phyloP scores from a whole-genome alignment of 768 basidiomycete species.

The Chalciporus piperatus region DNA sequence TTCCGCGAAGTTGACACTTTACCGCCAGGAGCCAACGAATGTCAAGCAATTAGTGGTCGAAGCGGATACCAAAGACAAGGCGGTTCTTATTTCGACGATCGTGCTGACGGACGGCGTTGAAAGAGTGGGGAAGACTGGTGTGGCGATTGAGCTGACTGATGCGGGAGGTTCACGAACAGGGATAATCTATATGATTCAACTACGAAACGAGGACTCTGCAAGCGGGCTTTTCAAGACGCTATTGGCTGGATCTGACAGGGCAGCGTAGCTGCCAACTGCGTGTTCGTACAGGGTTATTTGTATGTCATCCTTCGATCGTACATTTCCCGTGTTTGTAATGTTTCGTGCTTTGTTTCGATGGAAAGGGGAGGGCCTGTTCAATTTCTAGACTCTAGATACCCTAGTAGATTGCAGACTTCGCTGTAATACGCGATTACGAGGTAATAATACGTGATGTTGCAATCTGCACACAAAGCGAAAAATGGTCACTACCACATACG shows the following conservation, averaged over 20 bases:
- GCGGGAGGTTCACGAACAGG: conserved; percentile 82
- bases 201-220: conserved; percentile 86
- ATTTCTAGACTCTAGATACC: conserved; percentile 11
- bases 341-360: not conserved
- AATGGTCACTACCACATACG: conserved; percentile 85
- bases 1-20: conserved; percentile 82
- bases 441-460: conserved; percentile 10
- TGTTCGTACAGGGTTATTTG: not conserved
- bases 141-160: conserved; percentile 94
- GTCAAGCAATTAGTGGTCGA: conserved; percentile 96
- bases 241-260: conserved; percentile 82
- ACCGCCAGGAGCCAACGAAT: conserved; percentile 79
- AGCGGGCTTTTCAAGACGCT: conserved; percentile 83
- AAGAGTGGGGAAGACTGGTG: conserved; percentile 96
- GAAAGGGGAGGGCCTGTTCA: not conserved
- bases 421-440: too few relatives aligned
- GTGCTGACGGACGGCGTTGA: conserved; percentile 96
- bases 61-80: conserved; percentile 71
- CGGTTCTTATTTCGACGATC: conserved; percentile 89
- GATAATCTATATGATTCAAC: conserved; percentile 95
- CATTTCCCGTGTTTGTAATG: not conserved
- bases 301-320: not conserved
- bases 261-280: conserved; percentile 24
- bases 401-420: not conserved
- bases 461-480: conserved; percentile 72